A percentile compares a stretch with the other conserved stretches of the same genome.
Conservation (phyloP, 2,329 filamentous ascomycete genomes). For the Leptodontidium sp. region DNA sequence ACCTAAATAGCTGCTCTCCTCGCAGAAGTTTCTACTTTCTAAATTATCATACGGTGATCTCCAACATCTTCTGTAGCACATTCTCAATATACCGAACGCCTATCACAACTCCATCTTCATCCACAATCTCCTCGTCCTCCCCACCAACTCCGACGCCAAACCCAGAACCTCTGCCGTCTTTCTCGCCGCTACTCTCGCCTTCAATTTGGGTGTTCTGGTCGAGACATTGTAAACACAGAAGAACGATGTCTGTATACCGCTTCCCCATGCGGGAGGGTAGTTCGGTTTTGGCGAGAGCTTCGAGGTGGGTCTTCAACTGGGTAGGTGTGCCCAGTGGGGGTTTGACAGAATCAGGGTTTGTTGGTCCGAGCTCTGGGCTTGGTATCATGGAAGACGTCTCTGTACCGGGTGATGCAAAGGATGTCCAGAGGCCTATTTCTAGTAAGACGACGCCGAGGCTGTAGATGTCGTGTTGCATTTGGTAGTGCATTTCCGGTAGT, state of each 20-base stretch:
- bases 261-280: slow-evolving; percentile 29
- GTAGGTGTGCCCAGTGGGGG: background rate
- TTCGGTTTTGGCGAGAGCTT: slow-evolving; percentile 21
- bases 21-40: too few species aligned
- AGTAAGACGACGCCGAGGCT: slow-evolving; percentile 58
- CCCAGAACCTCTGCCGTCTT: background rate
- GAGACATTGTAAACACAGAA: slow-evolving; percentile 32
- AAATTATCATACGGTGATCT: slow-evolving; percentile 16
- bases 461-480: slow-evolving; percentile 51
- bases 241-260: slow-evolving; percentile 31
- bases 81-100: slow-evolving; percentile 33
- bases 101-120: slow-evolving; percentile 32
- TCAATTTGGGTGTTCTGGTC: slow-evolving; percentile 6
- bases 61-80: slow-evolving; percentile 27
- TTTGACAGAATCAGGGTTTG: background rate
- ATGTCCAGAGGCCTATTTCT: slow-evolving; percentile 57
- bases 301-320: slow-evolving; percentile 15
- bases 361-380: background rate
- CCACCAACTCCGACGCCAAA: slow-evolving; percentile 20
- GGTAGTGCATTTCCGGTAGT: slow-evolving; percentile 26
- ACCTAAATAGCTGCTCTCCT: too few species aligned
- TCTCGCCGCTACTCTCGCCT: background rate
- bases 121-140: slow-evolving; percentile 13
- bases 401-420: slow-evolving; percentile 37
- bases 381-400: background rate